These are phyloP conservation scores for Zelopaecilomyces penicillatus DNA, from an alignment of 2,329 filamentous ascomycete genomes.

Conservation along the genomic window DNA sequence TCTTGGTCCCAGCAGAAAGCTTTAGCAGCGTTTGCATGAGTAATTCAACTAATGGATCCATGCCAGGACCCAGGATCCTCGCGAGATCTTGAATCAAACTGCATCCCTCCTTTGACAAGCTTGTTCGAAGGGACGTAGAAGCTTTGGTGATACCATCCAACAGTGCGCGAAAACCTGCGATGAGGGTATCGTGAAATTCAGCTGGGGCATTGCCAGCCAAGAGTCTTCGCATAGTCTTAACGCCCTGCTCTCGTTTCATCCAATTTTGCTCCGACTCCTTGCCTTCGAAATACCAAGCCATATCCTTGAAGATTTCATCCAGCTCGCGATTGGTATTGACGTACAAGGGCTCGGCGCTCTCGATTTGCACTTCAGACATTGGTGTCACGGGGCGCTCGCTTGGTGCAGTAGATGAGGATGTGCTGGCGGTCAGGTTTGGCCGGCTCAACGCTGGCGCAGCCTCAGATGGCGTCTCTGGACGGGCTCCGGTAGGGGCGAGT, in stretches of 20 bases:
- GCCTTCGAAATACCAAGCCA: slow-evolving; percentile 76
- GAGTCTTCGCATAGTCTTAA: slow-evolving; percentile 66
- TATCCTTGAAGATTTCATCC: slow-evolving; percentile 78
- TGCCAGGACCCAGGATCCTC: slow-evolving; percentile 61
- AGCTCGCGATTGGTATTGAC: slow-evolving; percentile 78
- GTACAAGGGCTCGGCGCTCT: slow-evolving; percentile 70
- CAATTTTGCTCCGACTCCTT: slow-evolving; percentile 88
- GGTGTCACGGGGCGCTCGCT: slow-evolving; percentile 51
- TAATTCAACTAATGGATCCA: slow-evolving; percentile 85
- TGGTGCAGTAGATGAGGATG: slow-evolving; percentile 42
- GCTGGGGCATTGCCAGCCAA: slow-evolving; percentile 74
- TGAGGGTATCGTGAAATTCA: slow-evolving; percentile 65
- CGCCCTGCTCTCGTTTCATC: slow-evolving; percentile 74
- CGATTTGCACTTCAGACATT: slow-evolving; percentile 54
- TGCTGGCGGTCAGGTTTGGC: slow-evolving; percentile 33
- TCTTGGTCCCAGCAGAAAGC: slow-evolving; percentile 82
- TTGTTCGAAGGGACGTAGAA: slow-evolving; percentile 75
- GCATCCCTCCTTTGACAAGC: slow-evolving; percentile 80
- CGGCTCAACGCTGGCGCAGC: slow-evolving; percentile 33
- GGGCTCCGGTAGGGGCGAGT: slow-evolving; percentile 46
- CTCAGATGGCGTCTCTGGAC: slow-evolving; percentile 33
- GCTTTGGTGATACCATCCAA: slow-evolving; percentile 86
- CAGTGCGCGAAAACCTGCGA: slow-evolving; percentile 61
- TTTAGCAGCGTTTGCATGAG: slow-evolving; percentile 86
- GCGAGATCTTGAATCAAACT: slow-evolving; percentile 79